Evolutionary conservation across 371 early-diverging fungal genomes (phyloP).

Genomic region (Mucor irregularis): DNA sequence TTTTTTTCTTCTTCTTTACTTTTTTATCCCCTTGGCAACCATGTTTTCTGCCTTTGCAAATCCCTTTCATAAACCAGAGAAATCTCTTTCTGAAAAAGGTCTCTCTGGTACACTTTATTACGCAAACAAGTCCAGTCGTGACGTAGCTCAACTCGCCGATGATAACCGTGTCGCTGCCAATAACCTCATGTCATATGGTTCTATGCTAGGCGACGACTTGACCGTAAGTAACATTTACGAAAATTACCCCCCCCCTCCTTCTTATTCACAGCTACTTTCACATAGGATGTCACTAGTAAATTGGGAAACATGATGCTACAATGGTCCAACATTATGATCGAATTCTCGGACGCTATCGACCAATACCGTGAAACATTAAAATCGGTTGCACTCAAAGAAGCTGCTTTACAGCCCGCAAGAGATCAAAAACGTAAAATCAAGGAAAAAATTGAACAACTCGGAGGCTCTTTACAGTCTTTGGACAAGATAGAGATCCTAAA

Average conservation of each 20-base stretch:
- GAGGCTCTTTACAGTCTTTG: conserved; percentile 27
- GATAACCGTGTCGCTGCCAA: conserved; percentile 33
- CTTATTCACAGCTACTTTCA: not conserved
- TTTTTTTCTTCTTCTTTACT: not conserved
- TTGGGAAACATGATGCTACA: conserved; percentile 28
- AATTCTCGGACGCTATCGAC: conserved; percentile 36
- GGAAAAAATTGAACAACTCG: conserved; percentile 32
- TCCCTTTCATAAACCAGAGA: conserved; percentile 21
- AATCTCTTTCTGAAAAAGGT: conserved; percentile 25
- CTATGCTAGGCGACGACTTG: conserved; percentile 38
- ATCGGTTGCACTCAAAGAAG: conserved; percentile 35
- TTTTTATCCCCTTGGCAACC: not conserved
- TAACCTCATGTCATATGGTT: conserved; percentile 37
- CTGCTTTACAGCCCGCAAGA: conserved; percentile 19
- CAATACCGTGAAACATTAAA: conserved; percentile 42
- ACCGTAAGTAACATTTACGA: conserved; percentile 26
- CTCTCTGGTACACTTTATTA: conserved; percentile 26
- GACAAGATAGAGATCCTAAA: conserved; percentile 35
- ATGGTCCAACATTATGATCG: conserved; percentile 34
- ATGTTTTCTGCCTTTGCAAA: not conserved
- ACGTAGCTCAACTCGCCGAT: conserved; percentile 31
- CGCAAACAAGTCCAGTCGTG: conserved; percentile 23
- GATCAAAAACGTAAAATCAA: conserved; percentile 32
- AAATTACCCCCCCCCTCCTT: not conserved
- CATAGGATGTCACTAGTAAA: conserved; percentile 40